These are phyloP conservation scores for Claviceps sp. DNA, from an alignment of 2,329 filamentous ascomycete genomes.

Conservation along the genomic window DNA sequence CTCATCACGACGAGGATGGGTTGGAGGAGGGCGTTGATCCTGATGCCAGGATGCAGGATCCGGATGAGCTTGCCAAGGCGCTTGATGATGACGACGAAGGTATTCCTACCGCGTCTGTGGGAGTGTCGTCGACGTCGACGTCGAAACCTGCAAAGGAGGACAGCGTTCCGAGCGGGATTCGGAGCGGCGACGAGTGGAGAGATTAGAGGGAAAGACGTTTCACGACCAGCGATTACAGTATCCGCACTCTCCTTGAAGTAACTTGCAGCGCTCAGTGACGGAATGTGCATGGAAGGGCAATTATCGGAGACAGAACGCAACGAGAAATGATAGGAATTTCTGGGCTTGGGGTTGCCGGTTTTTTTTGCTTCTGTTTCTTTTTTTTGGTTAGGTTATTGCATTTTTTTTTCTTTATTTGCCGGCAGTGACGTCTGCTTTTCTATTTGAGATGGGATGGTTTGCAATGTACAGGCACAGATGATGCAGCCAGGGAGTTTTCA, in stretches of 20 bases:
- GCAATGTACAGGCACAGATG: neutral
- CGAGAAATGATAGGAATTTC: neutral
- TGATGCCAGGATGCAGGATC: conserved; percentile 53
- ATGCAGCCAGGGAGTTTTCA: neutral
- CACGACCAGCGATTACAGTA: neutral
- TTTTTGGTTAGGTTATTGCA: neutral
- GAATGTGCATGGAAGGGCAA: neutral
- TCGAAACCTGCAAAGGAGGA: conserved; percentile 13
- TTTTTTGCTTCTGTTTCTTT: neutral
- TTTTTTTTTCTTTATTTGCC: neutral
- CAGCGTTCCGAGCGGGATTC: conserved; percentile 25
- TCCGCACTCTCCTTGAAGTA: neutral
- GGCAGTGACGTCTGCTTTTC: neutral
- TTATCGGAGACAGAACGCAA: neutral
- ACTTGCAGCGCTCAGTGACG: neutral
- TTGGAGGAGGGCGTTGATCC: conserved; percentile 37
- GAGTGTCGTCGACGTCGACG: conserved; percentile 10
- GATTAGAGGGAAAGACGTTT: conserved; percentile 14
- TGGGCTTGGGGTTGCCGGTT: neutral
- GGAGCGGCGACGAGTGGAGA: conserved; percentile 34
- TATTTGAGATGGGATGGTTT: too few relatives aligned
- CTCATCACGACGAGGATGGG: conserved; percentile 31
- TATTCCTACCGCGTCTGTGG: conserved; percentile 6
- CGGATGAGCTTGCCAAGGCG: conserved; percentile 48
- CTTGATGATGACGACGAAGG: conserved; percentile 30